phyloP scores from a whole-genome alignment of 2,329 filamentous ascomycete species.

The Ophiostoma ips region DNA sequence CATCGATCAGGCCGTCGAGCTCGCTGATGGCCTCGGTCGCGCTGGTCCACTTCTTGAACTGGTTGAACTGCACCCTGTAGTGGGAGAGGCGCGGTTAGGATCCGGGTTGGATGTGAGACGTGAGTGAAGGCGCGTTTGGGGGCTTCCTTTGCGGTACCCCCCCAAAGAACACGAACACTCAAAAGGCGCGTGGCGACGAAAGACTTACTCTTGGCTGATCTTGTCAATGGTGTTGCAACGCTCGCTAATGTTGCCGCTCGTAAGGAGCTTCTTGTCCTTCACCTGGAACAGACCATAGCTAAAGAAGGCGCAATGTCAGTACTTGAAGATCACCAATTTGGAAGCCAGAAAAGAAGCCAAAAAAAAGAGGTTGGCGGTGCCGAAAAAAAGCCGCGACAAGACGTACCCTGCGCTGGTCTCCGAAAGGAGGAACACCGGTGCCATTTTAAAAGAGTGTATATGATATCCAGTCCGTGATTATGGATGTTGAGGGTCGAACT shows the following conservation, averaged over 20 bases:
- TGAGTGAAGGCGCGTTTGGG: too few relatives aligned
- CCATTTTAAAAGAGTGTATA: conserved; percentile 37
- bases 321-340: not conserved
- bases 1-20: conserved; percentile 75
- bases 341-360: too few relatives aligned
- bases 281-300: conserved; percentile 98
- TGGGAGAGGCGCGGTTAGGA: too few relatives aligned
- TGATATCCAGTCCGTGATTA: not conserved
- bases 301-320: conserved; percentile 21
- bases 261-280: conserved; percentile 95
- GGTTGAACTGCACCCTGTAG: conserved; percentile 84
- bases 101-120: too few relatives aligned
- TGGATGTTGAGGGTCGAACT: conserved; percentile 6
- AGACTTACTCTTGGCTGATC: conserved; percentile 67
- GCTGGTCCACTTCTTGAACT: conserved; percentile 95
- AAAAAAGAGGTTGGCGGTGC: conserved; percentile 1
- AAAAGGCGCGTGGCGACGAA: not conserved
- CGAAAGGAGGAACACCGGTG: conserved; percentile 75
- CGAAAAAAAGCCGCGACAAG: conserved; percentile 1
- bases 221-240: conserved; percentile 68
- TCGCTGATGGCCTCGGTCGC: conserved; percentile 83
- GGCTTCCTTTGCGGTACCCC: too few relatives aligned
- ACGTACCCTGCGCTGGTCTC: conserved; percentile 75
- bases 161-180: too few relatives aligned
- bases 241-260: conserved; percentile 63